Evolutionary conservation across 257 asterid species (phyloP).

Genomic region (Nicotiana sylvestris): DNA sequence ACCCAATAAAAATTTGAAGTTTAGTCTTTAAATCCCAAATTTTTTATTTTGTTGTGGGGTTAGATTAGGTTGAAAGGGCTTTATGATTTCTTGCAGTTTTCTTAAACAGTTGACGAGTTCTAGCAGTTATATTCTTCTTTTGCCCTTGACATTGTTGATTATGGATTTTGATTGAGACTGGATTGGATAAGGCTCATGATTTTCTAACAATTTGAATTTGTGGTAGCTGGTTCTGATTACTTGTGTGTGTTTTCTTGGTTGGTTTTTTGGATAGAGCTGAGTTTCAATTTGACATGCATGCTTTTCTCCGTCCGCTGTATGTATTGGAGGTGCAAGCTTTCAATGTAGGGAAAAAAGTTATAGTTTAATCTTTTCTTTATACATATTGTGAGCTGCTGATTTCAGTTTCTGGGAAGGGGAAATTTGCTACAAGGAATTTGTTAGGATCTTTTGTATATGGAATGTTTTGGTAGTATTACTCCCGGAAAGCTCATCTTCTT

Average conservation of each 20-base stretch:
- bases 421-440: background rate
- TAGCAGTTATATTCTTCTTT: background rate
- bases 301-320: background rate
- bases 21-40: background rate
- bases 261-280: too few species aligned
- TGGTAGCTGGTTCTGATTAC: background rate
- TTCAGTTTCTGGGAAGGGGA: background rate
- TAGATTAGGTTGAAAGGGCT: background rate
- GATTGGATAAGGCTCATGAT: background rate
- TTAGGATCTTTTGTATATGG: background rate
- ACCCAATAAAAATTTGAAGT: background rate
- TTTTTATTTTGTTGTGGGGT: background rate
- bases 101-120: background rate
- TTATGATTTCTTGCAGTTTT: background rate
- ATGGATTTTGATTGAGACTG: background rate
- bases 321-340: background rate
- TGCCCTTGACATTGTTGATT: background rate
- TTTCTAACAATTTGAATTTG: background rate
- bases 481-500: background rate
- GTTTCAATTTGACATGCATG: background rate
- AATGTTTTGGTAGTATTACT: background rate
- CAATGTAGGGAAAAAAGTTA: background rate
- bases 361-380: background rate
- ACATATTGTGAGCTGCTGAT: background rate
- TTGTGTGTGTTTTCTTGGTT: background rate